Evolutionary conservation across 2,329 filamentous ascomycete species (phyloP), one percentile per base, ranked within the genome.

Genomic region (Aureobasidium sp.): DNA sequence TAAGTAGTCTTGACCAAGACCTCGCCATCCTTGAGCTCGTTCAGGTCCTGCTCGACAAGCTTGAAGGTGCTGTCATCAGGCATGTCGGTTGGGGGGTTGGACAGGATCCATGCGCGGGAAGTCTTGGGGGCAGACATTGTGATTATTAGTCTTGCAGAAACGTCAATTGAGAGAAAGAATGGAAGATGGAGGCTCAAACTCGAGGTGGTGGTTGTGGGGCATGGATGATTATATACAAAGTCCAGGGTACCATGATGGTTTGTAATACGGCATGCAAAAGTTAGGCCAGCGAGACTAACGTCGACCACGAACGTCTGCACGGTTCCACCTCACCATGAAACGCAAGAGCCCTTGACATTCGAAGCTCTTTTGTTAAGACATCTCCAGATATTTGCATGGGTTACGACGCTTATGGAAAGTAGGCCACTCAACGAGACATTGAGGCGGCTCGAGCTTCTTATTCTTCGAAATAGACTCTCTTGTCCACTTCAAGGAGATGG

Each of bases 1-100:
- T 75, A 80, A 20, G 77, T 67, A 2, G 72, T 69, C 69, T 81
- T 79, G 60, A 81, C 64, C 23, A 82, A 75, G 63, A 79, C 70
- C 69, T 82, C 72, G 62, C 75, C 70, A 10, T 74, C 63, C 32
- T 71, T 67, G 10, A 75, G 72, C 36, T 70, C 41, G 2, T 77
- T 72, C 9, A 79, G 68, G 1, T 70, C 64, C 5, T 64, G 68
- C 8, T 70, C 73, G 56, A 70, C 64, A 53, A 78, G 72, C 39
- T 70, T 73, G 71, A 78, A 79, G 46, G 58, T 61, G 47, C 17
- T 61, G 36, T 61, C 47, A 47, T 61, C 58, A 15, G 58, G 58
- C 58, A 61, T 61, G 23, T 61, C 58, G n/a, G 39, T 61, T 7
- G 58, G 47, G 3, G 47, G 47, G 47, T 61, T 53, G 58, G 58